Base-by-base conservation (phyloP, 176 grass and related monocot genomes). In the Ampelocalamus luodianensis region DNA sequence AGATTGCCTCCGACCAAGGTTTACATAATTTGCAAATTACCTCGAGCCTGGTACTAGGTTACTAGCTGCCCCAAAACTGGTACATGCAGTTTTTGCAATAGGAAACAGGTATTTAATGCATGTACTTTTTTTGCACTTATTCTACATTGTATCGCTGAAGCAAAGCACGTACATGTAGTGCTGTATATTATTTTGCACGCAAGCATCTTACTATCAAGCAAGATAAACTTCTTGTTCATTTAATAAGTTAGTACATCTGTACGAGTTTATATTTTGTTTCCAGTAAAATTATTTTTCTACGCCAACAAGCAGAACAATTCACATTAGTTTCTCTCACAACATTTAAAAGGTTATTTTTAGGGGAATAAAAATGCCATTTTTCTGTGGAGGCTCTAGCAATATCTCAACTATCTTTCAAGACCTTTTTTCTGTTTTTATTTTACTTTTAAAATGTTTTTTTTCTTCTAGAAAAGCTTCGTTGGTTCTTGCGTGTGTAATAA, bases 401-500 rank as follows among this genome's bases (percentile, higher is more conserved):
- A 8, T 17, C 29, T 65, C 29, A 65, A 16, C 27, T 36, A 65
- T 17, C 6, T 36, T 15, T 34, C 5, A 14, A 63, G 60, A 8
- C 5, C 24, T 60, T 10, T 29, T 5, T 11, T 29, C 62, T 65
- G 18, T 4, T 55, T 76, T 77, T 8, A 11, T 61, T 29, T 78
- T 44, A 27, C n/a, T 27, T 44, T 6, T 10, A 15, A 58, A 39
- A 0, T 60, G 3, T 48, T 34, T 36, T 60, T 69, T 38, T 42
- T 6, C 13, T 43, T 62, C 69, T n/a, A 34, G 8, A 85, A 85
- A 82, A 54, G 72, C 54, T 72, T 82, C 46, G 39, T 68, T 82
- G 73, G 84, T 66, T 83, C 48, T 14, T 83, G 66, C 8, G 61
- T 43, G 67, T 56, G 29, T 71, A 90, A 87, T 90, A 90, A 90